Base-by-base conservation (phyloP, 345 rosid genomes). In the Garcia nutans region DNA sequence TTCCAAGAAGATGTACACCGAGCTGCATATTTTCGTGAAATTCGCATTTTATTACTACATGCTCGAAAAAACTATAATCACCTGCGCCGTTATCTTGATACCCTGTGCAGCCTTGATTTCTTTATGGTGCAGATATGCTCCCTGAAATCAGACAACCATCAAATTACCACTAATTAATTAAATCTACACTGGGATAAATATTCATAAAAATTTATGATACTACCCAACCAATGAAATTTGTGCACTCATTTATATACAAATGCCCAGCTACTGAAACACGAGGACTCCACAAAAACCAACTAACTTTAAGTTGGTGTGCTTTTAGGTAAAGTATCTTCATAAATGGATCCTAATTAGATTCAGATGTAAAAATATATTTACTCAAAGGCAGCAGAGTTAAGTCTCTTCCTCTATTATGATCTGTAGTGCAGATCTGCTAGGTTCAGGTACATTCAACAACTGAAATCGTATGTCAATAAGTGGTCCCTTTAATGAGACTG, bases 21-120 rank as follows among this genome's bases (percentile, higher is more conserved):
- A 28, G 41, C 55, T 44, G 19, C 57, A 54, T 8, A 67, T 42
- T 57, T 2, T 12, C 72, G 11, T 50, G 33, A 47, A 49, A 2
- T 26, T n/a, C 10, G 61, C 19, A 64, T 44, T 42, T 10, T 4
- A 52, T 37, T 55, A 45, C 26, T 23, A 59, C 31, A 28, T 47
- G 50, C 50, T 47, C 52, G 28, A n/a, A 19, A 41, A 20, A 66
- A 70, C 54, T 65, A 74, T 37, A 49, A 73, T 75, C 69, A 95
- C 99, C 98, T 93, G 99, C 33, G 90, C 98, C 56, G 92, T 78
- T 55, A 96, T 91, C 85, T 96, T 96, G 82, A 96, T 93, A 78
- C 98, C 96, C 89, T 89, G 94, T 60, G 97, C 98, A 74, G 99
- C 99, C 86, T 89, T 96, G 74, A 90, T 90, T 77, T 90, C 90